Conservation (phyloP, 202 grass and related monocot species). For the Zoysia matrella region DNA sequence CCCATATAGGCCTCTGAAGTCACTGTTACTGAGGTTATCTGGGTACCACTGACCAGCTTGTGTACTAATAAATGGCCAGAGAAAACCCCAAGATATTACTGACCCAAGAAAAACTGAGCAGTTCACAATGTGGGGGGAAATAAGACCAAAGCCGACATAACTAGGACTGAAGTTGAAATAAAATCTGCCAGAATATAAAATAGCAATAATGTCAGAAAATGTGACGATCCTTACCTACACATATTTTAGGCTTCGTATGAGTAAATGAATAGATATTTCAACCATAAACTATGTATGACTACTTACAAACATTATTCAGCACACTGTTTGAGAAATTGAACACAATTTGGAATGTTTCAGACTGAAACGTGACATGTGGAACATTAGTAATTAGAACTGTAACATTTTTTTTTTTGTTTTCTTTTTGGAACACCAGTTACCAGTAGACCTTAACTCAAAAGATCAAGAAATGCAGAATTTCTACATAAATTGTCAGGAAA, state of each 20-base stretch:
- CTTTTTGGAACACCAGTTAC: not conserved
- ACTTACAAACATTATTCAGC: not conserved
- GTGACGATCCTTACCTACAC: not conserved
- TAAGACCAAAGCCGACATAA: constrained; percentile 94
- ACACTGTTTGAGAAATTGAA: not conserved
- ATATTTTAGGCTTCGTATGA: constrained; percentile 1
- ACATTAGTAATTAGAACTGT: not conserved
- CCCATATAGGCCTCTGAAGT: constrained; percentile 94
- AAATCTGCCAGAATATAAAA: constrained; percentile 61
- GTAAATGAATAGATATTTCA: not conserved
- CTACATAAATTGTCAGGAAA: not conserved
- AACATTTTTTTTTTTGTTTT: not conserved
- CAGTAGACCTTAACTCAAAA: constrained; percentile 5
- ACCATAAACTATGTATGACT: not conserved
- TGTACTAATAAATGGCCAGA: constrained; percentile 84
- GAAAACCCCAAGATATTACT: constrained; percentile 84
- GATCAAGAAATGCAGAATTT: not conserved
- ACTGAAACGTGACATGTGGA: not conserved
- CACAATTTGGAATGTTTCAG: not conserved
- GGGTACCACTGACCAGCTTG: constrained; percentile 89
- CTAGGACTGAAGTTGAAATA: constrained; percentile 95
- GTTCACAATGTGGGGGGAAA: constrained; percentile 91
- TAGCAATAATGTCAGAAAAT: constrained; percentile 9
- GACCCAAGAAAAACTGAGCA: constrained; percentile 88
- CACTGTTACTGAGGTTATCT: constrained; percentile 74